phyloP scores from a whole-genome alignment of 1,284 basidiomycete genomes.

The Ganoderma boninense region DNA sequence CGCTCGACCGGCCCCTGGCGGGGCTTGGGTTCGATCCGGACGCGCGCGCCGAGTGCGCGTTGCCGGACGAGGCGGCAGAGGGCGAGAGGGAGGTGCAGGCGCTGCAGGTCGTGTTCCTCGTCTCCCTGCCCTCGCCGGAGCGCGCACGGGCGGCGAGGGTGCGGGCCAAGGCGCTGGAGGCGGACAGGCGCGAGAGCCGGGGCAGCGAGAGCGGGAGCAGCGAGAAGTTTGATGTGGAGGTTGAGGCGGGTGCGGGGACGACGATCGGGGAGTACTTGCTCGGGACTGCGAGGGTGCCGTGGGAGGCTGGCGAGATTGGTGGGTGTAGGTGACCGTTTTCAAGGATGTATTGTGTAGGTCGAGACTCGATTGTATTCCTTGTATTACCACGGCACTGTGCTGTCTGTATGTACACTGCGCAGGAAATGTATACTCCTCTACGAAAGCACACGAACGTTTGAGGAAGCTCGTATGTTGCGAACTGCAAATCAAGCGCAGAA shows the following conservation, averaged over 20 bases:
- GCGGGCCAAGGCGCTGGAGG: constrained; percentile 12
- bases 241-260: constrained; percentile 14
- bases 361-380: background rate
- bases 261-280: constrained; percentile 34
- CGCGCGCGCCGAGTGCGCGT: background rate
- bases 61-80: background rate
- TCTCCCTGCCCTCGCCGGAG: constrained; percentile 40
- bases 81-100: constrained; percentile 15
- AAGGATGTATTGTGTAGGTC: background rate
- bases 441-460: too few relatives aligned
- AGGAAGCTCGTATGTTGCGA: too few relatives aligned
- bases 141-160: constrained; percentile 12
- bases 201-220: background rate
- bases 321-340: background rate
- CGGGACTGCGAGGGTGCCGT: constrained; percentile 36
- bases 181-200: too few relatives aligned
- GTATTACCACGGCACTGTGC: background rate
- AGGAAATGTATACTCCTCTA: background rate
- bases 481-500: background rate
- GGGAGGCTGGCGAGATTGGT: constrained; percentile 26
- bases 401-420: background rate
- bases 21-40: background rate
- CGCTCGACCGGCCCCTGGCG: background rate
- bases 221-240: constrained; percentile 13
- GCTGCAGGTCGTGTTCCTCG: constrained; percentile 38